Base-by-base conservation (phyloP, 2,329 filamentous ascomycete species). In the Aspergillus neotritici region DNA sequence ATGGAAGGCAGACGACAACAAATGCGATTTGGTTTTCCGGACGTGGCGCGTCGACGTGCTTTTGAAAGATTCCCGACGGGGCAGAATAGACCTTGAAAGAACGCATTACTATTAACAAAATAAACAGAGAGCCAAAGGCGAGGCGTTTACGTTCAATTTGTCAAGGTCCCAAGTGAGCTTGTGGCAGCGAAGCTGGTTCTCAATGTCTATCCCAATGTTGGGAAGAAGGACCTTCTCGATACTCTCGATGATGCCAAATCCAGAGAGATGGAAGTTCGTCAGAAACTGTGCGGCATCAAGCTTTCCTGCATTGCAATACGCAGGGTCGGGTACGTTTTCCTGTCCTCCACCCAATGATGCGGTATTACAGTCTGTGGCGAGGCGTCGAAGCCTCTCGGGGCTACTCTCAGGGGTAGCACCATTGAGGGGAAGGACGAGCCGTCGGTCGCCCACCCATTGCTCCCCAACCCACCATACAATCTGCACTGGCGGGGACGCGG, bases 31-130 rank as follows among this genome's bases (percentile, higher is more conserved):
- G 75, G 1, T 48, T 53, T 0, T 57, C 47, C 0, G 68, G 71
- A 0, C 74, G 70, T 0, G 77, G 75, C 0, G 74, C 79, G 46
- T 81, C 75, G 7, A 80, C 69, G 41, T 79, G 75, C 0, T 69
- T 55, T 15, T 70, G 69, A 54, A 79, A 79, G 12, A 67, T 62
- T 0, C 74, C 75, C 0, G 71, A 75, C 0, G 75, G 75, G 0
- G 64, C 71, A 0, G 69, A 71, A 48, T 80, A 79, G 2, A 77
- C 54, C 73, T 78, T 6, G 12, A 30, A 31, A 17, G 12, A 30
- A 31, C 16, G 12, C 12, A 14, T 9, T 8, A 31, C 28, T 8
- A 36, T 5, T 17, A 14, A 21, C 11, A 32, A 5, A 13, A n/a
- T 40, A 6, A 6, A 2, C 15, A 29, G 4, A 1, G 3, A 37